A percentile compares a stretch with the other conserved stretches of the same genome.
phyloP scores from a whole-genome alignment of 106 monocot genomes.

The Dendrobium huoshanense region DNA sequence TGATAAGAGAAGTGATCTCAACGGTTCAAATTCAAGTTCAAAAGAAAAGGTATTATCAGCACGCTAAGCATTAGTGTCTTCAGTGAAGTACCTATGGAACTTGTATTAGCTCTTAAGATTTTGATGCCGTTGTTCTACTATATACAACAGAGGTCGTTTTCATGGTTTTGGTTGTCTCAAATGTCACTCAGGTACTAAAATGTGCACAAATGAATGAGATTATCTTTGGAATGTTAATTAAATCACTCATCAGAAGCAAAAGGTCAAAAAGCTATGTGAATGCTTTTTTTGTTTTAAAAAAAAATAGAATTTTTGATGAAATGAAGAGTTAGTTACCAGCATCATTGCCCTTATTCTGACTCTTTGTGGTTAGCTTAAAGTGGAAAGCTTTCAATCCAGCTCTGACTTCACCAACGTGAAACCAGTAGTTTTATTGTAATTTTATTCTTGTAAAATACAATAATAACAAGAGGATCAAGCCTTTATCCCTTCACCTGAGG shows the following conservation, averaged over 20 bases:
- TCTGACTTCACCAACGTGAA: neutral
- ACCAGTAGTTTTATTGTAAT: neutral
- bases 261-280: neutral
- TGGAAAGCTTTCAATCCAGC: neutral
- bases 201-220: neutral
- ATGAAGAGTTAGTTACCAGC: conserved; percentile 2
- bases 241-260: neutral
- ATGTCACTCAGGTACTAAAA: neutral
- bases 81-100: neutral
- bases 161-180: neutral
- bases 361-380: neutral
- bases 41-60: conserved; percentile 50
- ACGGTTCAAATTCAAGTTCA: conserved; percentile 22
- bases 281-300: neutral
- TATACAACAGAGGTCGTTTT: neutral
- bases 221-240: neutral
- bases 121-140: neutral
- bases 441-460: neutral
- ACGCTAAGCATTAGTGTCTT: conserved; percentile 5
- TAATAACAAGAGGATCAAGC: no score
- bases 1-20: conserved; percentile 21
- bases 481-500: no score
- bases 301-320: neutral
- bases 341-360: neutral
- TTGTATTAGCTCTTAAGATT: neutral